A percentile compares a stretch with the other conserved stretches of the same genome.
phyloP scores from a whole-genome alignment of 2,329 filamentous ascomycete genomes.

The Lachnellula hyalina region DNA sequence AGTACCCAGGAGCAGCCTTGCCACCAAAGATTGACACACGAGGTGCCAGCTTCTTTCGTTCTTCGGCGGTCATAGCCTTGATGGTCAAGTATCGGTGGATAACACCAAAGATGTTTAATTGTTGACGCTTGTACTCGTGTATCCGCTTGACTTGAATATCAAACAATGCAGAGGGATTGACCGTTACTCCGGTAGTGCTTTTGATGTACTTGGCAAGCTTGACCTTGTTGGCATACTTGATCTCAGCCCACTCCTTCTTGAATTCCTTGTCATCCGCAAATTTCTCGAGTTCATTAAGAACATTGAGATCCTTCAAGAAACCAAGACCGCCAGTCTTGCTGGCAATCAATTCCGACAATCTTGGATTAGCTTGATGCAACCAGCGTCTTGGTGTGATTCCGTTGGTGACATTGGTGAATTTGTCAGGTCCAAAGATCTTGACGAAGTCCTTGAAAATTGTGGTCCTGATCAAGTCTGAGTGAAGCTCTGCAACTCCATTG shows the following conservation, averaged over 20 bases:
- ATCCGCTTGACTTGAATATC: conserved; percentile 99
- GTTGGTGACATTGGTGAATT: conserved; percentile 98
- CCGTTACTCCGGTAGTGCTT: conserved; percentile 67
- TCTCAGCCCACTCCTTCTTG: conserved; percentile 90
- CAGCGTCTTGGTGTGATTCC: conserved; percentile 93
- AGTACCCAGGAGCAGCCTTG: conserved; percentile 96
- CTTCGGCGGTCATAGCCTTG: conserved; percentile 76
- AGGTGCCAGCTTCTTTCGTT: conserved; percentile 79
- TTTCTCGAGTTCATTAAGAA: conserved; percentile 80
- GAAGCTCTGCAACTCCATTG: conserved; percentile 94
- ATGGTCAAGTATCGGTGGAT: conserved; percentile 90
- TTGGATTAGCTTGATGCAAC: conserved; percentile 95
- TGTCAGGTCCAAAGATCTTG: conserved; percentile 87
- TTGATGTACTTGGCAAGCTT: conserved; percentile 89
- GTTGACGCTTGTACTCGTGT: conserved; percentile 98
- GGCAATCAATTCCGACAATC: conserved; percentile 85
- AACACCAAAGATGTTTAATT: conserved; percentile 97
- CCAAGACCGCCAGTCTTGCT: conserved; percentile 78
- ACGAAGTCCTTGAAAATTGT: conserved; percentile 99
- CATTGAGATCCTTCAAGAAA: conserved; percentile 86
- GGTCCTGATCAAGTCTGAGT: conserved; percentile 96
- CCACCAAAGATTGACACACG: conserved; percentile 96
- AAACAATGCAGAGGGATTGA: conserved; percentile 85
- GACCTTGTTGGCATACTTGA: conserved; percentile 95
- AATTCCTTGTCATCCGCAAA: conserved; percentile 82